Evolutionary conservation across 164 flowering plant genomes (phyloP), one percentile per base, ranked within the genome.

Genomic region (Tetracentron sinense): DNA sequence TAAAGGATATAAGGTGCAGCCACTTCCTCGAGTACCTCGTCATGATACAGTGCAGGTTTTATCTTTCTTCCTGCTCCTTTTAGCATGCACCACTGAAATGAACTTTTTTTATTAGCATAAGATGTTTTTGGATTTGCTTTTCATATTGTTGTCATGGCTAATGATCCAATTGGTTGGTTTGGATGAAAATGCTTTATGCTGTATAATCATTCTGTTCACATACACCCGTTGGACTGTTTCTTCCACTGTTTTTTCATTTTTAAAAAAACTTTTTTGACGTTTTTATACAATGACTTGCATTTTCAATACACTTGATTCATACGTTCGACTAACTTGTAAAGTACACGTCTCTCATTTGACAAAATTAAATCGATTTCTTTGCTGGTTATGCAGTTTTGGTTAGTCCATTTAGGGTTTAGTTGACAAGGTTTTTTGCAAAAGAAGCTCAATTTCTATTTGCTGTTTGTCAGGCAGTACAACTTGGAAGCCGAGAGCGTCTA

Each of bases 31-130:
- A 64, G 85, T 74, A 54, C 74, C 82, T 26, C 87, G 91, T 52
- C 82, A 85, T 69, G 95, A 88, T 72, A 79, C 82, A 42, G 97
- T 91, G 29, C 97, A 91, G 96, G 97, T 87, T 47, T 33, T 22
- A 52, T 6, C 30, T 35, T 42, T 50, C 38, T 42, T 11, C 28
- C 15, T 28, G 6, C 52, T 51, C 20, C 65, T 51, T n/a, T 23
- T 6, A 61, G 28, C 33, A 15, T 54, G 30, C 30, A 52, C n/a
- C 12, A n/a, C 57, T 15, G n/a, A 33, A 14, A 3, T 28, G 4
- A 16, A 14, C 14, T 14, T 16, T 54, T 15, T 27, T 28, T 38
- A 10, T 38, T 8, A 8, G 44, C 5, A 38, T 38, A 16, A 4
- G 4, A 8, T 38, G 14, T 38, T 12, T 8, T n/a, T n/a, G n/a